Evolutionary conservation across 331 rosid genomes (phyloP), one percentile per base, ranked within the genome.

Genomic region (Malus hybrid): DNA sequence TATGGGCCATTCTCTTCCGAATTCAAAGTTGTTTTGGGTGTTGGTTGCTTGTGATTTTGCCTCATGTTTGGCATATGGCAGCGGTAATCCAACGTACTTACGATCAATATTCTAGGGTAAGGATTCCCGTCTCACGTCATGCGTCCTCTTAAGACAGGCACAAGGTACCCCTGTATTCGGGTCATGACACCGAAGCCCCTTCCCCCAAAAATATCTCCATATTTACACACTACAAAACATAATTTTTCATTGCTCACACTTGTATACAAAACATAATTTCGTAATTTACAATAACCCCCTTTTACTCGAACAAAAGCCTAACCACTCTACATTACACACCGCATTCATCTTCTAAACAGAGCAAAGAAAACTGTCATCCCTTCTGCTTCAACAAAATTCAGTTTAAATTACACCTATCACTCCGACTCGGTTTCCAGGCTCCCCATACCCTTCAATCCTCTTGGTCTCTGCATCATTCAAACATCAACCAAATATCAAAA

Each of bases 341-440:
- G 5, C 31, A 39, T 65, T 65, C 46, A 31, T 65, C 69, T 33
- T 65, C 46, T 33, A 18, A 32, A 65, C n/a, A 33, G 8, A 65
- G 4, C 2, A 15, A 19, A 18, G 46, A 65, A 65, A 65, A 33
- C 46, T 2, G 69, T 65, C 27, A 0, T 29, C 31, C 31, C n/a
- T 13, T 65, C 13, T 4, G 16, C 46, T 65, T 33, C 69, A 65
- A 8, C 69, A 65, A 29, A 29, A 29, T 29, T 29, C 31, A 29
- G 31, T 29, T 2, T 29, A 29, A 29, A 29, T 29, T 29, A 29
- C 31, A 65, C 64, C 50, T 20, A 33, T 89, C 86, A 91, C 76
- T 91, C 93, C 15, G 93, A 91, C 71, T 89, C 93, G 73, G 88
- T 91, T 31, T 87, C 93, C 87, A 87, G 77, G 44, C 87, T 87